A percentile compares a stretch with the other conserved stretches of the same genome.
Evolutionary conservation across 164 flowering plant genomes (phyloP).

Genomic region (Berberis vulgaris): DNA sequence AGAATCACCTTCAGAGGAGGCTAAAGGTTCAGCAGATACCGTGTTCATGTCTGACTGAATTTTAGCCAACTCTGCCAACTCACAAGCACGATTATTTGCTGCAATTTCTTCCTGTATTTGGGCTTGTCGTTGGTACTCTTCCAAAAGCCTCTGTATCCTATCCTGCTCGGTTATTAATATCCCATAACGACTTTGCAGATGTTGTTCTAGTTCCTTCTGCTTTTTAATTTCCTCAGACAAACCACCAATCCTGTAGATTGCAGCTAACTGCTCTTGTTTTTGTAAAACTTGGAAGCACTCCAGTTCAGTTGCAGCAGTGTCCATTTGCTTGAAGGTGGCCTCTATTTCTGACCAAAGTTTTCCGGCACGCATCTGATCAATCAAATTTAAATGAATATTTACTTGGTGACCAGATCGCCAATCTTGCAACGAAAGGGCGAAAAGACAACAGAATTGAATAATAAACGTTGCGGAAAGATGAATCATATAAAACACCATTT

Average conservation of each 20-base stretch:
- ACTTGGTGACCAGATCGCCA: too few relatives aligned
- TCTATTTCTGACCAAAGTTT: slow-evolving; percentile 75
- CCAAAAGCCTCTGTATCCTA: slow-evolving; percentile 33
- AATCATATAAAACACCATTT: neutral
- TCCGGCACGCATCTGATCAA: slow-evolving; percentile 51
- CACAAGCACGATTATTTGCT: slow-evolving; percentile 23
- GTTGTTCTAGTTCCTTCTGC: slow-evolving; percentile 82
- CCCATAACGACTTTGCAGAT: slow-evolving; percentile 65
- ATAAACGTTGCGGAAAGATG: too few relatives aligned
- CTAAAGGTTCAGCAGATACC: too few relatives aligned
- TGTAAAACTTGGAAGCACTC: slow-evolving; percentile 86
- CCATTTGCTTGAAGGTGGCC: slow-evolving; percentile 76
- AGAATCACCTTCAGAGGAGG: too few relatives aligned
- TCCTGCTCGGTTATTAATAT: slow-evolving; percentile 51
- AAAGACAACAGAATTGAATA: neutral
- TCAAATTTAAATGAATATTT: neutral
- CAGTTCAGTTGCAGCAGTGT: slow-evolving; percentile 82
- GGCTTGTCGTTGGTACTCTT: slow-evolving; percentile 35
- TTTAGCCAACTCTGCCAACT: slow-evolving; percentile 17
- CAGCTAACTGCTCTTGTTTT: slow-evolving; percentile 80
- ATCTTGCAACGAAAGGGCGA: too few relatives aligned
- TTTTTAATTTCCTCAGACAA: slow-evolving; percentile 74
- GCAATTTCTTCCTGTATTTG: slow-evolving; percentile 45
- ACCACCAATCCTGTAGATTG: slow-evolving; percentile 52
- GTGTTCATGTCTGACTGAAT: too few relatives aligned